phyloP scores from a whole-genome alignment of 768 basidiomycete species.

The Sarcodon aspratus region DNA sequence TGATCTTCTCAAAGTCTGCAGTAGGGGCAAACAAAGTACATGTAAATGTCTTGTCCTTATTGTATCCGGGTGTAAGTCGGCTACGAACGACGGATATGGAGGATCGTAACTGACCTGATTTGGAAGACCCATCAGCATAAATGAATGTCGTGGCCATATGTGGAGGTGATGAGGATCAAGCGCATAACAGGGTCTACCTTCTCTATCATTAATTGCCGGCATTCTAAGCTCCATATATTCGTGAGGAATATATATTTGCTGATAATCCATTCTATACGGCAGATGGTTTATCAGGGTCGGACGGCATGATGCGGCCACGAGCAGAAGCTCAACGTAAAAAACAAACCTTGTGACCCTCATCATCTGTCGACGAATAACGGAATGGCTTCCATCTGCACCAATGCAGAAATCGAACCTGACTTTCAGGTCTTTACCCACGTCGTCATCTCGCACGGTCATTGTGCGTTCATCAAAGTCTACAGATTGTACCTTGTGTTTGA shows the following conservation, averaged over 20 bases:
- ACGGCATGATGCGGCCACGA: not conserved
- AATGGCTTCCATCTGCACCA: constrained; percentile 93
- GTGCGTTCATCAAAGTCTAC: constrained; percentile 63
- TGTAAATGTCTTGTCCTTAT: constrained; percentile 92
- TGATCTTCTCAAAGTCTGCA: constrained; percentile 58
- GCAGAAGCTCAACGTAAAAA: constrained; percentile 8
- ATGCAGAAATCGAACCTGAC: constrained; percentile 70
- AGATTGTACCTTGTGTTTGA: constrained; percentile 69
- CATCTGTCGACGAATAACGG: constrained; percentile 83
- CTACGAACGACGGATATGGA: constrained; percentile 10
- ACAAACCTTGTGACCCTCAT: constrained; percentile 87
- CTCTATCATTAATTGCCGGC: constrained; percentile 55
- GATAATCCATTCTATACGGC: constrained; percentile 76
- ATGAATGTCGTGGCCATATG: constrained; percentile 98
- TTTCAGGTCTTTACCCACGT: constrained; percentile 28
- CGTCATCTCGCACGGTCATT: constrained; percentile 39
- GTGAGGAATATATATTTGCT: constrained; percentile 90
- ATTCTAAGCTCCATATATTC: constrained; percentile 96
- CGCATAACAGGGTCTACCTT: constrained; percentile 58
- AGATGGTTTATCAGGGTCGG: constrained; percentile 1
- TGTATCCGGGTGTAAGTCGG: constrained; percentile 9
- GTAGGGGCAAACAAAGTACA: constrained; percentile 92
- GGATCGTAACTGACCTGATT: constrained; percentile 64
- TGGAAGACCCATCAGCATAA: constrained; percentile 98
- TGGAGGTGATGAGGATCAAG: constrained; percentile 95